Base-by-base conservation (phyloP, 225 moss, liverwort and hornwort genomes). In the Ulota crispa region DNA sequence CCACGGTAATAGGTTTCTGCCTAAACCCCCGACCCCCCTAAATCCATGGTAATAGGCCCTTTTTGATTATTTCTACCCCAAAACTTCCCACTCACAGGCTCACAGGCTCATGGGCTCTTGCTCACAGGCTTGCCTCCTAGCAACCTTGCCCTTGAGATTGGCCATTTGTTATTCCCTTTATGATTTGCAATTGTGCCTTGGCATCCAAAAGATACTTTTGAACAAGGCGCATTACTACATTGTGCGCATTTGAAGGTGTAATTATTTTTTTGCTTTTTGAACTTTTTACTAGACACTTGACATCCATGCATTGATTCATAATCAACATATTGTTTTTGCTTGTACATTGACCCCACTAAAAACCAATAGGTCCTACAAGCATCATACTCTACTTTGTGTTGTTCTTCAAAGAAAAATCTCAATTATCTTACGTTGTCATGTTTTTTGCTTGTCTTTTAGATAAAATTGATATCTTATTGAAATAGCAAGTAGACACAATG, bases 311-410 rank as follows among this genome's bases (percentile, higher is more conserved):
- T 37, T 61, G 75, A 42, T 8, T 65, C 47, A 67, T 23, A 60
- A n/a, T 68, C 77, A 3, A 28, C 41, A 73, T 73, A 30, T 10
- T 62, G 26, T 68, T 5, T 42, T 0, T 60, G 53, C 68, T 9
- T 73, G 73, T 82, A 78, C 82, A 74, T 74, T 68, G 73, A 77
- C 34, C 5, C 19, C 13, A 68, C 50, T 45, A 66, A 14, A 1
- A 41, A 60, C 68, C 19, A 80, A 24, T n/a, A 20, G 31, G 24
- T 76, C 50, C 9, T 9, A 30, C 31, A 9, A 80, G 9, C 9
- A 55, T 16, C 1, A 5, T 24, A n/a, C 1, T 13, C 3, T 56
- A 55, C 26, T 19, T 37, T 68, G 24, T 26, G 31, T 57, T 14
- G 11, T 47, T 11, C 36, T 1, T 5, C 24, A 43, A 45, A 56